Evolutionary conservation across 2,329 filamentous ascomycete genomes (phyloP), one percentile per base, ranked within the genome.

Genomic region (Grosmannia clavigera): DNA sequence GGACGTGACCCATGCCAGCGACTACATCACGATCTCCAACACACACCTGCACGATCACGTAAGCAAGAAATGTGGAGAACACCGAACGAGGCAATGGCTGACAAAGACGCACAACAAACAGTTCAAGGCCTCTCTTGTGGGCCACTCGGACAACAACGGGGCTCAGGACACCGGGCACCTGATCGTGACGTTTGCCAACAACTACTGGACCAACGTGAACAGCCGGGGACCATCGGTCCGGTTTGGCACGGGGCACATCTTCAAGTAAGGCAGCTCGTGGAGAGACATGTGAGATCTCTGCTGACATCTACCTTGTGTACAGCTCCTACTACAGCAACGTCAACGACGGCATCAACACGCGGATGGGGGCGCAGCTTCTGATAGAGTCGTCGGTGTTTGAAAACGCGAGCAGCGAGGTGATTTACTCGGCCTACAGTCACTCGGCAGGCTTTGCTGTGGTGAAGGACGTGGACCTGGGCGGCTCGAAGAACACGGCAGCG

Each of bases 101-200:
- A 27, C 50, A 14, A 38, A 10, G 31, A 31, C 31, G 22, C 10
- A 14, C 10, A 6, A 3, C 16, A 9, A 19, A 46, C 31, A 60
- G 53, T 69, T 63, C 64, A 85, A 85, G 71, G 78, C 76, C 29
- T 82, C 80, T 0, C 76, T 85, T 10, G 74, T 84, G 60, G 82
- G 81, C 16, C 82, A 85, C 76, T 80, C 76, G 46, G 80, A 85
- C 75, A 76, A 63, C 71, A 85, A 85, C 73, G 72, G 64, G 40
- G 72, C 67, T 57, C 79, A 85, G 65, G 85, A 88, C 72, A 80
- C 68, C 9, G 84, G 84, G 64, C 76, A 83, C 68, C 75, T 87
- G 54, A 79, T 75, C 68, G 74, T 88, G 59, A 87, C 85, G 60
- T 85, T 84, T 69, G 77, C 78, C 72, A 81, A 86, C 76, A 87